These are phyloP conservation scores for Aureobasidium leucospermi DNA, from an alignment of 2,329 filamentous ascomycete genomes.

Conservation along the genomic window DNA sequence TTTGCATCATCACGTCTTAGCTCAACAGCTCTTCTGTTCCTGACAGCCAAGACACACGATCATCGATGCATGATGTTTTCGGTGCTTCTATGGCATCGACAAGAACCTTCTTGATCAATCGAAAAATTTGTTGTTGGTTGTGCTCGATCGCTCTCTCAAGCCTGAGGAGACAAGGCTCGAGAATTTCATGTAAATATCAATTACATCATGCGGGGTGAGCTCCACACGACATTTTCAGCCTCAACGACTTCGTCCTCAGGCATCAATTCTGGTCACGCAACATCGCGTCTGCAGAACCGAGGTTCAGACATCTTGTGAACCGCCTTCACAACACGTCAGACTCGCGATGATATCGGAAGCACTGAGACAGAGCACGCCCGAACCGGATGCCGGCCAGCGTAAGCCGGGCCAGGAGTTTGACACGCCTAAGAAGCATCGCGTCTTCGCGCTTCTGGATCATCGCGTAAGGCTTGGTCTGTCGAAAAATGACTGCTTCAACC, in stretches of 20 bases:
- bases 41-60: constrained; percentile 8
- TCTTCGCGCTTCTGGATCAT: too few species aligned
- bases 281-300: too few species aligned
- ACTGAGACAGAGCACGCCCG: too few species aligned
- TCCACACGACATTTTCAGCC: background rate
- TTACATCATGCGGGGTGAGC: constrained; percentile 2
- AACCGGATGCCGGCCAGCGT: too few species aligned
- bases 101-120: background rate
- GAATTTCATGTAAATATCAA: background rate
- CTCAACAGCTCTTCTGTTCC: constrained; percentile 4
- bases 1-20: background rate
- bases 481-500: too few species aligned
- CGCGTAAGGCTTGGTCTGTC: too few species aligned
- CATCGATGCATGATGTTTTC: background rate
- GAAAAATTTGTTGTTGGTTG: background rate
- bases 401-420: too few species aligned
- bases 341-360: too few species aligned
- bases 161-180: background rate
- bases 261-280: background rate
- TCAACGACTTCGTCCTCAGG: background rate
- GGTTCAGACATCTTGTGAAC: too few species aligned
- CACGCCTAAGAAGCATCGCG: too few species aligned
- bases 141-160: background rate
- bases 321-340: too few species aligned
- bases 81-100: background rate